Evolutionary conservation across 1,284 basidiomycete genomes (phyloP).

Genomic region (Trametes sp.): DNA sequence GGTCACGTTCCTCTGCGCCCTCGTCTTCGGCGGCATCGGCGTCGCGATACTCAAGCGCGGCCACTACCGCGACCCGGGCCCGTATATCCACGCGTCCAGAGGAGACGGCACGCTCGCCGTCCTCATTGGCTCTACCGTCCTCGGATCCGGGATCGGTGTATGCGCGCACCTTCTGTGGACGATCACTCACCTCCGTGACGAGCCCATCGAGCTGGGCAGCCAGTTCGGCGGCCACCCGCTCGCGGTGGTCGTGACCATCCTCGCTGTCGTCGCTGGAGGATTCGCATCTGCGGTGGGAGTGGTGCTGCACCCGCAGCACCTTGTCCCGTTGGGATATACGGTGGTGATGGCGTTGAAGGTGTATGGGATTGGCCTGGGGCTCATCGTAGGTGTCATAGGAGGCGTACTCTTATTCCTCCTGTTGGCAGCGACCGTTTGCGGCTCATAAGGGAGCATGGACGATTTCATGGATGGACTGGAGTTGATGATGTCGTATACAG

Average conservation of each 20-base stretch:
- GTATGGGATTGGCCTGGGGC: not conserved
- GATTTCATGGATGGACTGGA: not conserved
- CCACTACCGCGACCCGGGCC: not conserved
- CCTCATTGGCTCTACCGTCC: constrained; percentile 1
- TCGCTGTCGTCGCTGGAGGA: constrained; percentile 7
- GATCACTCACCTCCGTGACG: not conserved
- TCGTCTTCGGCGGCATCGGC: constrained; percentile 3
- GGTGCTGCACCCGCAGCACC: not conserved
- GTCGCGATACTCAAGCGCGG: not conserved
- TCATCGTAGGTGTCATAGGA: not conserved
- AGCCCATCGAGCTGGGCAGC: not conserved
- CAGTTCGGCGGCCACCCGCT: constrained; percentile 1
- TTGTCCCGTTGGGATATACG: constrained; percentile 4
- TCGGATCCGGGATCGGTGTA: not conserved
- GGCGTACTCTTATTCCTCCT: not conserved
- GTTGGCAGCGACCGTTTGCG: not conserved
- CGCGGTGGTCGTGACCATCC: not conserved
- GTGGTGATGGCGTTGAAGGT: constrained; percentile 4
- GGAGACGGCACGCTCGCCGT: not conserved
- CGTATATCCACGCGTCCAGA: not conserved
- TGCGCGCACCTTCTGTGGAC: not conserved
- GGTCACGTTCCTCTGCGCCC: not conserved
- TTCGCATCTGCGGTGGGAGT: constrained; percentile 12
- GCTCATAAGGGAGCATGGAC: not conserved
- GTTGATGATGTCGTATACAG: too few species aligned